Evolutionary conservation across 352 stramenopile species (phyloP), one percentile per base, ranked within the genome.

Genomic region (Plasmopara halstedii): DNA sequence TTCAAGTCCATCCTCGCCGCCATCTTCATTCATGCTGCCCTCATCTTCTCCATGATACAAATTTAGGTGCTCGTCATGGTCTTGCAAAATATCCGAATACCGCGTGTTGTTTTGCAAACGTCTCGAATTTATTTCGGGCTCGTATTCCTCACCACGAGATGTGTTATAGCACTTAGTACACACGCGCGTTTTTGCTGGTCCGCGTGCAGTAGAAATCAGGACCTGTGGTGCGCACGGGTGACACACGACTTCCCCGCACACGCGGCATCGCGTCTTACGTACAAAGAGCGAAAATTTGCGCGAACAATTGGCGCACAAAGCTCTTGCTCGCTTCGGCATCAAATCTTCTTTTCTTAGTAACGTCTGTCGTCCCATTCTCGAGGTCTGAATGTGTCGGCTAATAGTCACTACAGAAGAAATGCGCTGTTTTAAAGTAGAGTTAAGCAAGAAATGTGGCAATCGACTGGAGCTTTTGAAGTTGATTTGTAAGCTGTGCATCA

Each of bases 401-500:
- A 88, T 72, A 17, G 73, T 65, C 26, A 85, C 73, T 2, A 88
- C 69, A 17, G 70, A 78, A 17, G 73, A 55, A 38, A 88, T 82
- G 6, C 77, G 71, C 1, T 67, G 60, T 49, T 84, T 83, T 11
- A 88, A 59, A 17, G 72, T 68, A 7, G 63, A 60, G 41, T 86
- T 83, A 7, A 86, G 58, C 46, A 88, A 46, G 35, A 86, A 85
- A 27, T 75, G 58, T 25, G 77, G 77, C 31, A 88, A 35, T 9
- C 70, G 64, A 36, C 58, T 80, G 9, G 70, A 76, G 50, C 73
- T 81, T 43, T 87, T 86, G 50, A 91, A 91, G 51, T 91, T 91
- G 53, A 91, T 81, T 60, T 88, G 80, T 11, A 91, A 52, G 47
- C 67, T 83, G 52, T 91, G 77, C 71, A 88, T 85, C n/a, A 91